These are phyloP conservation scores for Caryopteris hybrid DNA, from an alignment of 305 asterid species.

Conservation along the genomic window DNA sequence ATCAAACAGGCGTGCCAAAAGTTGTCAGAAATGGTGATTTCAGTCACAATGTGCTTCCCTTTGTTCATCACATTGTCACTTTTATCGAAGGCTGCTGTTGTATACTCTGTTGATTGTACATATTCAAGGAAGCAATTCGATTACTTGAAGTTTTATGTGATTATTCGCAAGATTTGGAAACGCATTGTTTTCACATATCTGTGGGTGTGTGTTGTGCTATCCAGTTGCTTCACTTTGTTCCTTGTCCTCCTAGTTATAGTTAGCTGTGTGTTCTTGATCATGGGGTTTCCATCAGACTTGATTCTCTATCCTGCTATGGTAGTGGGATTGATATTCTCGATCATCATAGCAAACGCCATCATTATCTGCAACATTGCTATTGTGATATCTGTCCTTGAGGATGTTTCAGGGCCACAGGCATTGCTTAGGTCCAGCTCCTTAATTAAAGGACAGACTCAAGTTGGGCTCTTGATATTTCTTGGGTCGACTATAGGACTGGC, in stretches of 20 bases:
- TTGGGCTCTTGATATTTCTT: conserved; percentile 83
- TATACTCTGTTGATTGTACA: conserved; percentile 81
- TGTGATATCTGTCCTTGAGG: conserved; percentile 89
- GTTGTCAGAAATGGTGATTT: conserved; percentile 61
- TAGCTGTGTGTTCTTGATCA: conserved; percentile 48
- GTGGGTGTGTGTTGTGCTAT: conserved; percentile 59
- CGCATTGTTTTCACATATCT: conserved; percentile 60
- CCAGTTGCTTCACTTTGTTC: conserved; percentile 58
- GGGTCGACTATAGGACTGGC: conserved; percentile 87
- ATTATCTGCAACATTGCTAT: conserved; percentile 71
- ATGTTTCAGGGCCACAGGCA: conserved; percentile 74
- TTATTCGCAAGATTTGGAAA: conserved; percentile 70
- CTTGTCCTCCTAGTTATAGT: conserved; percentile 53
- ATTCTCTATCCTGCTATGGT: conserved; percentile 82
- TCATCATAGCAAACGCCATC: conserved; percentile 70
- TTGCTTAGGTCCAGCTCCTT: conserved; percentile 71
- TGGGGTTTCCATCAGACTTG: conserved; percentile 76
- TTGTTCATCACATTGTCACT: conserved; percentile 54
- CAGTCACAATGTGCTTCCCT: conserved; percentile 70
- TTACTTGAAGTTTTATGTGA: conserved; percentile 40
- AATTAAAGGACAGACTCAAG: conserved; percentile 85
- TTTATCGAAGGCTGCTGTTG: conserved; percentile 82
- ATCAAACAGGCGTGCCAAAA: conserved; percentile 72
- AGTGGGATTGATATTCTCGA: conserved; percentile 62
- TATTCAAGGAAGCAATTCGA: conserved; percentile 67